Conservation (phyloP, 768 basidiomycete species). For the Rhizopogon rudus region DNA sequence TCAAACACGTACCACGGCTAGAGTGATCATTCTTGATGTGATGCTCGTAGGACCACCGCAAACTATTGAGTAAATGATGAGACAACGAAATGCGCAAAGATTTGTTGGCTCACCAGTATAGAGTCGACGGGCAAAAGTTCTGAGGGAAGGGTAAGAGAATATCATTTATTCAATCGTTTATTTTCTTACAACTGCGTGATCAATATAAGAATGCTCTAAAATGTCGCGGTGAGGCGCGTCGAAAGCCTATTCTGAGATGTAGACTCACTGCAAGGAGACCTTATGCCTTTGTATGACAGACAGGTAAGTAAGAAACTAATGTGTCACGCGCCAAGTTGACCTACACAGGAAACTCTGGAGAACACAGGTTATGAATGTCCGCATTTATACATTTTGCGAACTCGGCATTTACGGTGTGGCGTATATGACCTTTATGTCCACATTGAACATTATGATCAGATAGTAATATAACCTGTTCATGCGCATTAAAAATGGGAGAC, state of each 20-base stretch:
- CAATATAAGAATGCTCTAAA: slow-evolving; percentile 21
- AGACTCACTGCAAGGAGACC: slow-evolving; percentile 18
- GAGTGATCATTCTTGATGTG: slow-evolving; percentile 7
- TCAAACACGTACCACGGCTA: slow-evolving; percentile 13
- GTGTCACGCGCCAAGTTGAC: slow-evolving; percentile 4
- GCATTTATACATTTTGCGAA: no score
- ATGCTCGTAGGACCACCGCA: slow-evolving; percentile 7
- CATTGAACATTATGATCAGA: slow-evolving; percentile 20
- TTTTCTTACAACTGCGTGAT: slow-evolving; percentile 21
- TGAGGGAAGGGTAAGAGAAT: slow-evolving; percentile 1
- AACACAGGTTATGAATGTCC: neutral
- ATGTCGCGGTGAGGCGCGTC: neutral
- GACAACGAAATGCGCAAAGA: no score
- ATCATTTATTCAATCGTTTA: neutral
- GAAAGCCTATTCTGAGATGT: neutral
- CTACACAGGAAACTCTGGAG: slow-evolving; percentile 25
- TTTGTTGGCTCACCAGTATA: slow-evolving; percentile 12
- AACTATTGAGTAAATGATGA: slow-evolving; percentile 8
- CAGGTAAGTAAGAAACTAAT: neutral
- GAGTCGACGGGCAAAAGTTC: slow-evolving; percentile 20
- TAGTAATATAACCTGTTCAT: slow-evolving; percentile 24
- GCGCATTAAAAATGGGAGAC: slow-evolving; percentile 5
- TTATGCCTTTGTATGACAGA: slow-evolving; percentile 14
- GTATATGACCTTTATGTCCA: slow-evolving; percentile 15
- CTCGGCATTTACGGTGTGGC: slow-evolving; percentile 18